phyloP scores from a whole-genome alignment of 257 asterid genomes.

The Solanum virginianum region DNA sequence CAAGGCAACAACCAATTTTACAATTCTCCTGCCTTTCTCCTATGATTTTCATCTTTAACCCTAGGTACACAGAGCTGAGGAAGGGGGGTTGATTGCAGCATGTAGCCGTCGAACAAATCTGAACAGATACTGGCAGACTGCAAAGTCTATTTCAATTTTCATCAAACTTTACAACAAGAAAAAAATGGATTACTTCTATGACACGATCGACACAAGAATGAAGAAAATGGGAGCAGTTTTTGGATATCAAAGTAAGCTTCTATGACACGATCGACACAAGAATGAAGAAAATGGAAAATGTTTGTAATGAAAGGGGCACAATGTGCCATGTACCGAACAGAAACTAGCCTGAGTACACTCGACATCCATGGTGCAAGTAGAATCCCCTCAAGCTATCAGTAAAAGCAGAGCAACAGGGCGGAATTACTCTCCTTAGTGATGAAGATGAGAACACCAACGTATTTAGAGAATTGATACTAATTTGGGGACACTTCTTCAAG shows the following conservation, averaged over 20 bases:
- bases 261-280: neutral
- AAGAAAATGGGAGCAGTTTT: neutral
- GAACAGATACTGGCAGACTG: neutral
- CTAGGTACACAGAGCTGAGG: neutral
- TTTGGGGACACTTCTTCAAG: neutral
- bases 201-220: neutral
- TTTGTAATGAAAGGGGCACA: neutral
- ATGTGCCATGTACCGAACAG: neutral
- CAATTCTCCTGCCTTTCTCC: neutral
- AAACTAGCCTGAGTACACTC: neutral
- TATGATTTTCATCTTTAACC: neutral
- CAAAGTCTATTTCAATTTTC: neutral
- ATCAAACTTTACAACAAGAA: neutral
- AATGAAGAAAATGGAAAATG: neutral
- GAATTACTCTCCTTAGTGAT: constrained; percentile 7
- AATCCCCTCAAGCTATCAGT: neutral
- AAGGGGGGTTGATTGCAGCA: neutral
- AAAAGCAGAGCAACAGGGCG: neutral
- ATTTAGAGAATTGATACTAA: neutral
- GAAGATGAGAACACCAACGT: constrained; percentile 3
- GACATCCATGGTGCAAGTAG: constrained; percentile 8
- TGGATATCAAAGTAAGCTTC: too few species aligned
- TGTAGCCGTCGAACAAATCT: neutral
- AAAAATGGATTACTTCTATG: neutral
- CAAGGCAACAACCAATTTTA: too few species aligned